Evolutionary conservation across 148 eudicot species (phyloP).

Genomic region (Fallopia convolvulus): DNA sequence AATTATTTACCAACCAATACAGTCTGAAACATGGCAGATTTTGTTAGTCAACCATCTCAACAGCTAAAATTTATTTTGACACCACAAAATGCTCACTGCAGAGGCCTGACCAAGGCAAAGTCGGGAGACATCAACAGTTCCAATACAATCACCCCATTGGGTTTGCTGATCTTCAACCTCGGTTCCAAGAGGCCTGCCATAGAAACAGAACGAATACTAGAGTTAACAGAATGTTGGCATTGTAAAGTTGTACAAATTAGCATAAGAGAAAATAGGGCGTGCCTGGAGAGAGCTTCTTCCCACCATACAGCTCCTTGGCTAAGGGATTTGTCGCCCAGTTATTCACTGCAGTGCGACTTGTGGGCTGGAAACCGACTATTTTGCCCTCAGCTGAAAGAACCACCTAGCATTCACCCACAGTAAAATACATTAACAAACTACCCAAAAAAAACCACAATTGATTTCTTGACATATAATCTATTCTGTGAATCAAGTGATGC

Average conservation of each 20-base stretch:
- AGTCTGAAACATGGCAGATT: neutral
- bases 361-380: constrained; percentile 77
- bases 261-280: constrained; percentile 4
- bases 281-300: constrained; percentile 65
- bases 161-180: constrained; percentile 37
- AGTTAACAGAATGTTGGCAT: neutral
- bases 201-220: neutral
- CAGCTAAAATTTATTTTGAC: neutral
- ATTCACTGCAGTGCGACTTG: constrained; percentile 65
- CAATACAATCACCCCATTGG: constrained; percentile 42
- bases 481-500: neutral
- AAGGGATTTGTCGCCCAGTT: constrained; percentile 82
- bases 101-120: constrained; percentile 66
- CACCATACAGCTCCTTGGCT: constrained; percentile 63
- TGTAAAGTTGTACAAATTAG: neutral
- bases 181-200: constrained; percentile 63
- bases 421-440: neutral
- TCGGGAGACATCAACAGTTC: constrained; percentile 70
- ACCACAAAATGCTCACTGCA: constrained; percentile 17
- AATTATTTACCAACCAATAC: neutral
- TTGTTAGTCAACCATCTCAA: neutral
- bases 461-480: neutral
- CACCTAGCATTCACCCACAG: constrained; percentile 37
- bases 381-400: constrained; percentile 57
- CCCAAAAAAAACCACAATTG: neutral